These are phyloP conservation scores for Sclerotinia minor DNA, from an alignment of 2,329 filamentous ascomycete species.

Conservation along the genomic window DNA sequence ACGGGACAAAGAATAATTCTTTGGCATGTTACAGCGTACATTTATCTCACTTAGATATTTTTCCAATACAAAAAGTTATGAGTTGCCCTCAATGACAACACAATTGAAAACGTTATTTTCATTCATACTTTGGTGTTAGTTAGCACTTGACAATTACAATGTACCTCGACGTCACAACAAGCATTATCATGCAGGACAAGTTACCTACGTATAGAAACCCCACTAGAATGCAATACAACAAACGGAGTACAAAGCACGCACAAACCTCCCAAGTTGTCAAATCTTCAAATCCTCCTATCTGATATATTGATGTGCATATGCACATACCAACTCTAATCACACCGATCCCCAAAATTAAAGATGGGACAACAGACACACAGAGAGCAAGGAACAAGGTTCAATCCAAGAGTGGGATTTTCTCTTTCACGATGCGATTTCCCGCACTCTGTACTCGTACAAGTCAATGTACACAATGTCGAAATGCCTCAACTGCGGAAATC, in stretches of 20 bases:
- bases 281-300: not conserved
- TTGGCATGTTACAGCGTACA: not conserved
- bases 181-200: not conserved
- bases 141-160: not conserved
- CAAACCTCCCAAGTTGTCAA: not conserved
- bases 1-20: not conserved
- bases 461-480: not conserved
- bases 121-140: not conserved
- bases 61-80: not conserved
- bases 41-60: not conserved
- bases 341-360: not conserved
- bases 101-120: not conserved
- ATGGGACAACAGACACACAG: not conserved
- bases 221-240: not conserved
- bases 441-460: too few relatives aligned
- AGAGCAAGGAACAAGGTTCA: not conserved
- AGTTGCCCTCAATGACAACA: not conserved
- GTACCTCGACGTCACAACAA: slow-evolving; percentile 4
- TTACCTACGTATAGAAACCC: not conserved
- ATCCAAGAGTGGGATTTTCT: not conserved
- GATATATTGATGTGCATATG: not conserved
- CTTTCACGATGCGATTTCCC: not conserved
- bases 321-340: not conserved
- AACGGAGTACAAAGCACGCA: not conserved
- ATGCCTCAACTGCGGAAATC: not conserved